These are phyloP conservation scores for Pythium folliculosum DNA, from an alignment of 352 stramenopile genomes.

Conservation along the genomic window DNA sequence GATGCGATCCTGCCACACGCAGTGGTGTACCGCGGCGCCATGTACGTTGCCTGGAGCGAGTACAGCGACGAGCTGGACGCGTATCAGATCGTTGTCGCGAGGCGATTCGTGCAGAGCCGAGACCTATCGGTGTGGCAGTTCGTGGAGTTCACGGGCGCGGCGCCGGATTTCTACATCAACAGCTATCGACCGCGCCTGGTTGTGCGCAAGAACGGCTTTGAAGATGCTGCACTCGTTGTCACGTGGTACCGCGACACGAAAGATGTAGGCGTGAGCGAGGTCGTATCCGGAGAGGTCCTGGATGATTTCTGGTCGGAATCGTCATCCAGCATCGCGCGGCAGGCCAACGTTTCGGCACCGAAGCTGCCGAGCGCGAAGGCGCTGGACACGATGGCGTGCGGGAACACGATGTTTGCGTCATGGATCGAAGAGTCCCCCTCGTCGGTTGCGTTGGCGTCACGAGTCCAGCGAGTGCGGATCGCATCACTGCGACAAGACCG, in stretches of 20 bases:
- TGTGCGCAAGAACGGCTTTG: conserved; percentile 49
- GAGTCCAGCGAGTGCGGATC: conserved; percentile 15
- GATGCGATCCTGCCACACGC: conserved; percentile 46
- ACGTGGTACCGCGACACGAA: conserved; percentile 60
- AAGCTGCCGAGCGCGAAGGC: conserved; percentile 18
- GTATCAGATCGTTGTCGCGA: conserved; percentile 54
- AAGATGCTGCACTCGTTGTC: conserved; percentile 50
- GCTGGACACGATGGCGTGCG: conserved; percentile 38
- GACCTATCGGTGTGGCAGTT: conserved; percentile 61
- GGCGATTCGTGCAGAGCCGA: conserved; percentile 53
- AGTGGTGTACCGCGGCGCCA: conserved; percentile 47
- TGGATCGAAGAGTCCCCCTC: conserved; percentile 41
- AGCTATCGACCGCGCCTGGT: conserved; percentile 42
- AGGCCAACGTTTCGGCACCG: neutral
- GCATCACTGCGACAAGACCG: conserved; percentile 8
- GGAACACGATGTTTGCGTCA: conserved; percentile 42
- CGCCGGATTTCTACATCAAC: conserved; percentile 43
- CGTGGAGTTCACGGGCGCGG: conserved; percentile 34
- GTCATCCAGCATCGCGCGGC: conserved; percentile 32
- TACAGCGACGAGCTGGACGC: conserved; percentile 28
- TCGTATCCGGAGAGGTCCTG: conserved; percentile 46
- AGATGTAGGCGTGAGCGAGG: conserved; percentile 42
- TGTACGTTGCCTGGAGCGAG: conserved; percentile 71
- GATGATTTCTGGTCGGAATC: conserved; percentile 47
- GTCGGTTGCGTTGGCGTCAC: conserved; percentile 3